Evolutionary conservation across 768 basidiomycete genomes (phyloP).

Genomic region (Xerocomellus dryophilus): DNA sequence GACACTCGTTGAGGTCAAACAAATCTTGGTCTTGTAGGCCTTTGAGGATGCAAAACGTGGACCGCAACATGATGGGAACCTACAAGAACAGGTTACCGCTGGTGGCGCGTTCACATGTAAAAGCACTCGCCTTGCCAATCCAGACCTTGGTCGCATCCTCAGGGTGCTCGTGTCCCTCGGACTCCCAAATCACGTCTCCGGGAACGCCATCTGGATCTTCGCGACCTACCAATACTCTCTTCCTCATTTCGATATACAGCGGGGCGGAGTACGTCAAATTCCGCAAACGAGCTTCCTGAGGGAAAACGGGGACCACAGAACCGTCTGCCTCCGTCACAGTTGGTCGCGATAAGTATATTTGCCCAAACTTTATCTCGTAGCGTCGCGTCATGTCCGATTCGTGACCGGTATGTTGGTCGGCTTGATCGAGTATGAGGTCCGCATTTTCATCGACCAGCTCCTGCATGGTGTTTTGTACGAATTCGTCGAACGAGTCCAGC

Average conservation of each 20-base stretch:
- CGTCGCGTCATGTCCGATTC: conserved; percentile 80
- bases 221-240: conserved; percentile 73
- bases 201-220: conserved; percentile 79
- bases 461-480: conserved; percentile 99
- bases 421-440: conserved; percentile 95
- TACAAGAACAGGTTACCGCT: conserved; percentile 31
- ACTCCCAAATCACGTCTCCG: conserved; percentile 77
- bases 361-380: conserved; percentile 95
- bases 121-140: conserved; percentile 79
- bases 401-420: conserved; percentile 92
- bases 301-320: conserved; percentile 88
- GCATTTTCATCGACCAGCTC: conserved; percentile 96
- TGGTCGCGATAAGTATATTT: conserved; percentile 94
- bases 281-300: conserved; percentile 91
- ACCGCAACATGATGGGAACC: conserved; percentile 98
- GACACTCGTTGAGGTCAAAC: conserved; percentile 94
- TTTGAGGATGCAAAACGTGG: conserved; percentile 90
- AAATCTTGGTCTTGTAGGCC: conserved; percentile 75
- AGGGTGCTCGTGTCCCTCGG: conserved; percentile 60
- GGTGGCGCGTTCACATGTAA: conserved; percentile 1
- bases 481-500: conserved; percentile 97
- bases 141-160: conserved; percentile 82
- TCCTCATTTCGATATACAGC: conserved; percentile 92
- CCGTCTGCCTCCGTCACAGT: conserved; percentile 96
- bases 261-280: conserved; percentile 97